Conservation (phyloP, 768 basidiomycete species). For the Amanita brunnescens region DNA sequence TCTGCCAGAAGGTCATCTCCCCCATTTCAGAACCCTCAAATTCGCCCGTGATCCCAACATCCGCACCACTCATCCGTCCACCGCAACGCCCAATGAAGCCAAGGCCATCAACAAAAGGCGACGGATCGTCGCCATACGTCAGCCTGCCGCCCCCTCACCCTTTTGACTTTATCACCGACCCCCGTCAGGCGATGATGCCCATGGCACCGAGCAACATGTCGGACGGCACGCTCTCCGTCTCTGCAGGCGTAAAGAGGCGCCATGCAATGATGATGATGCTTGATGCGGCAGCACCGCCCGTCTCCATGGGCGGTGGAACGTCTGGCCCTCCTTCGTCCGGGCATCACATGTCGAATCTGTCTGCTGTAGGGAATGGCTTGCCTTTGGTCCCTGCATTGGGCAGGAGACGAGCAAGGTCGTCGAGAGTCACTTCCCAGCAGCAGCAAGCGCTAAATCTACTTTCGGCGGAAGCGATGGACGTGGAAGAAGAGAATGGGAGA, state of each 20-base stretch:
- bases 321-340: not conserved
- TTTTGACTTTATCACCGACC: conserved; percentile 17
- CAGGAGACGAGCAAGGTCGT: conserved; percentile 48
- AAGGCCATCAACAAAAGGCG: conserved; percentile 14
- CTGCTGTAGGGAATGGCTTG: conserved; percentile 13
- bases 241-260: conserved; percentile 61
- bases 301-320: conserved; percentile 25
- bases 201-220: conserved; percentile 12
- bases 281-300: conserved; percentile 38
- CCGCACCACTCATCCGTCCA: conserved; percentile 10
- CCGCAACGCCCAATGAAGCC: conserved; percentile 19
- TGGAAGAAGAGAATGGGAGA: conserved; percentile 60
- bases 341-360: conserved; percentile 12
- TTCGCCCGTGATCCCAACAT: not conserved
- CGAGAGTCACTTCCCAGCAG: conserved; percentile 22
- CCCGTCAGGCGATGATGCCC: conserved; percentile 14
- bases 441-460: conserved; percentile 29
- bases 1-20: conserved; percentile 12
- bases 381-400: conserved; percentile 15
- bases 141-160: conserved; percentile 13
- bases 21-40: conserved; percentile 9
- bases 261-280: conserved; percentile 77
- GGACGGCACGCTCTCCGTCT: conserved; percentile 32
- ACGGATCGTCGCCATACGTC: conserved; percentile 10
- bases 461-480: conserved; percentile 52